These are phyloP conservation scores for Boletus tomentosulus DNA, from an alignment of 768 basidiomycete species.

Conservation along the genomic window DNA sequence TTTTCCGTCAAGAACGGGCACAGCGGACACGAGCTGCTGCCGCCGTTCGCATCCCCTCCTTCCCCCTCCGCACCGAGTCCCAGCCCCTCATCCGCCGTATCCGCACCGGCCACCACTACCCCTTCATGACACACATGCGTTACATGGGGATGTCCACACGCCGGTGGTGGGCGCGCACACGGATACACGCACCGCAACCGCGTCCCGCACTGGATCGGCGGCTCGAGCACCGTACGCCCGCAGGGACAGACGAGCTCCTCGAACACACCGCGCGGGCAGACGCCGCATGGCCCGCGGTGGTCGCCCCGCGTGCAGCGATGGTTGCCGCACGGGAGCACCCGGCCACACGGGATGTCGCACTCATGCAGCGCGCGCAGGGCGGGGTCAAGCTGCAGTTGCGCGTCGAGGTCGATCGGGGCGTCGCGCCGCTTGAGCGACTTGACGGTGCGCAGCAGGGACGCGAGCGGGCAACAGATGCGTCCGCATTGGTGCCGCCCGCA, in stretches of 20 bases:
- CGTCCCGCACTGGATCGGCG: conserved; percentile 87
- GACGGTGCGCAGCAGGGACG: conserved; percentile 54
- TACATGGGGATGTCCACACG: conserved; percentile 79
- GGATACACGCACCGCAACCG: conserved; percentile 74
- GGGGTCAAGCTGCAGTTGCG: conserved; percentile 37
- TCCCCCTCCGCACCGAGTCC: neutral
- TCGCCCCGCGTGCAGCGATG: conserved; percentile 78
- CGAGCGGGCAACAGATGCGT: conserved; percentile 85
- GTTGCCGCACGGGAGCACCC: conserved; percentile 66
- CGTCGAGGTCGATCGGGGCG: conserved; percentile 4
- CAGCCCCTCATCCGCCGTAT: conserved; percentile 23
- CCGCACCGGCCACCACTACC: conserved; percentile 28
- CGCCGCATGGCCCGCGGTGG: conserved; percentile 76
- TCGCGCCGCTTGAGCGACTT: conserved; percentile 46
- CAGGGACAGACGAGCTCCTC: conserved; percentile 90
- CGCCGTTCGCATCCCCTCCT: neutral
- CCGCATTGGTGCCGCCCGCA: conserved; percentile 88
- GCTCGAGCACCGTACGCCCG: conserved; percentile 80
- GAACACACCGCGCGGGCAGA: conserved; percentile 85
- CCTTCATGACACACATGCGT: conserved; percentile 84
- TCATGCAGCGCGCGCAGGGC: conserved; percentile 72
- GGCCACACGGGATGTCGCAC: conserved; percentile 80
- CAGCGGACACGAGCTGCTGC: conserved; percentile 60
- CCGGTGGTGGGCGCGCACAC: conserved; percentile 62
- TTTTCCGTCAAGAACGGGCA: conserved; percentile 81